These are phyloP conservation scores for Beauveria pseudobassiana DNA, from an alignment of 2,329 filamentous ascomycete genomes.

Conservation along the genomic window DNA sequence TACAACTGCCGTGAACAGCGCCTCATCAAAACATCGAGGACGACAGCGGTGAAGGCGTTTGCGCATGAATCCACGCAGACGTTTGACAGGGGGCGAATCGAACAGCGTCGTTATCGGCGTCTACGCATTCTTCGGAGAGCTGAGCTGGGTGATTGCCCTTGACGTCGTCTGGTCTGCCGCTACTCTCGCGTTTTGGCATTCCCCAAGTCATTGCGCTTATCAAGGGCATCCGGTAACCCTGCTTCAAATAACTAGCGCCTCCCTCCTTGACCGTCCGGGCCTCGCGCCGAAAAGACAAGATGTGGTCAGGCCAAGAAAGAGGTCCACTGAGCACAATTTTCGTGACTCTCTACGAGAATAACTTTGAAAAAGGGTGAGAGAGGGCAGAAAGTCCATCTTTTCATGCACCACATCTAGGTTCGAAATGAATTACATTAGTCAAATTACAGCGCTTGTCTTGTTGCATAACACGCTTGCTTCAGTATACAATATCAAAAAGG, in stretches of 20 bases:
- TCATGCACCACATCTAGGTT: not conserved
- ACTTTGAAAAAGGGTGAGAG: not conserved
- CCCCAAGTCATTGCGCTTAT: slow-evolving; percentile 28
- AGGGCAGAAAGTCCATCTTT: not conserved
- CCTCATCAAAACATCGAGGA: slow-evolving; percentile 19
- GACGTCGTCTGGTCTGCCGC: slow-evolving; percentile 27
- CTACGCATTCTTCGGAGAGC: slow-evolving; percentile 17
- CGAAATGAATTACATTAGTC: not conserved
- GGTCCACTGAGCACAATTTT: not conserved
- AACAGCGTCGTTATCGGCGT: slow-evolving; percentile 12
- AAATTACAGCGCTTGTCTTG: not conserved
- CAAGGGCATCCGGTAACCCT: slow-evolving; percentile 51
- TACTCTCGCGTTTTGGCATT: slow-evolving; percentile 28
- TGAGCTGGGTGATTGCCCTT: slow-evolving; percentile 21
- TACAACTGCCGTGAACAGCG: slow-evolving; percentile 28
- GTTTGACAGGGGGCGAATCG: not conserved
- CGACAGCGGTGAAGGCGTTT: not conserved
- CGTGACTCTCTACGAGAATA: not conserved
- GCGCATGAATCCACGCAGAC: slow-evolving; percentile 16
- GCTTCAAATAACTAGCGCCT: slow-evolving; percentile 22
- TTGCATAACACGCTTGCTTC: not conserved
- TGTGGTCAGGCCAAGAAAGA: not conserved
- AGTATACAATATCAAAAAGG: not conserved
- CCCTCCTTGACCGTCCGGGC: slow-evolving; percentile 66
- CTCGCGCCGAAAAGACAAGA: slow-evolving; percentile 42